Percentiles rank a stretch among this genome's conserved stretches.
Conservation (phyloP, 306 rosid genomes). For the Astragalus membranaceus region DNA sequence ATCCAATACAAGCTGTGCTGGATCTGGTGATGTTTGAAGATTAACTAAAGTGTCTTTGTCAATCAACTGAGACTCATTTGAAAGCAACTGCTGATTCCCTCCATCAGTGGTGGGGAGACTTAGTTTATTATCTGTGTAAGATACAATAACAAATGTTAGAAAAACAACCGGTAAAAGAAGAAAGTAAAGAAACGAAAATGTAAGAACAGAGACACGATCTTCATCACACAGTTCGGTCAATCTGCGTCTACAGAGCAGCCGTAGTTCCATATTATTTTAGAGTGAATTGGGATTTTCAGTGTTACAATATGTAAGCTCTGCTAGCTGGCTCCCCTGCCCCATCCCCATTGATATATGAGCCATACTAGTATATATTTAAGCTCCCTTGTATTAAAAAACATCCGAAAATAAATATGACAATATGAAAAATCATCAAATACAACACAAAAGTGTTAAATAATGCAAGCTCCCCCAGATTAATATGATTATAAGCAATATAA, state of each 20-base stretch:
- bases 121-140: slow-evolving; percentile 19
- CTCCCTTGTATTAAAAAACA: background rate
- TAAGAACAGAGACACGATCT: too few relatives aligned
- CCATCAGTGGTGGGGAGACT: slow-evolving; percentile 7
- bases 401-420: background rate
- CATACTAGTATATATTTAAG: background rate
- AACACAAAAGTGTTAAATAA: background rate
- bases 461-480: background rate
- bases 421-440: background rate
- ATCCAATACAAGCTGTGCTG: slow-evolving; percentile 50
- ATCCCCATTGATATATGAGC: too few relatives aligned
- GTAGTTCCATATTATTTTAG: too few relatives aligned
- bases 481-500: background rate
- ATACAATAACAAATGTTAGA: background rate
- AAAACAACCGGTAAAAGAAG: too few relatives aligned
- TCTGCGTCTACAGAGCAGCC: too few relatives aligned
- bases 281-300: too few relatives aligned
- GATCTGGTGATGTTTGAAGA: slow-evolving; percentile 35
- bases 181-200: too few relatives aligned
- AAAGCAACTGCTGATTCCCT: slow-evolving; percentile 12
- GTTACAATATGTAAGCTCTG: too few relatives aligned
- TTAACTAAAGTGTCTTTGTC: slow-evolving; percentile 12
- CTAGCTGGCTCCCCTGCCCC: too few relatives aligned
- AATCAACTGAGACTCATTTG: slow-evolving; percentile 7
- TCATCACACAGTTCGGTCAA: too few relatives aligned